These are phyloP conservation scores for Conticribra guillardii DNA, from an alignment of 108 stramenopile species.

Conservation along the genomic window DNA sequence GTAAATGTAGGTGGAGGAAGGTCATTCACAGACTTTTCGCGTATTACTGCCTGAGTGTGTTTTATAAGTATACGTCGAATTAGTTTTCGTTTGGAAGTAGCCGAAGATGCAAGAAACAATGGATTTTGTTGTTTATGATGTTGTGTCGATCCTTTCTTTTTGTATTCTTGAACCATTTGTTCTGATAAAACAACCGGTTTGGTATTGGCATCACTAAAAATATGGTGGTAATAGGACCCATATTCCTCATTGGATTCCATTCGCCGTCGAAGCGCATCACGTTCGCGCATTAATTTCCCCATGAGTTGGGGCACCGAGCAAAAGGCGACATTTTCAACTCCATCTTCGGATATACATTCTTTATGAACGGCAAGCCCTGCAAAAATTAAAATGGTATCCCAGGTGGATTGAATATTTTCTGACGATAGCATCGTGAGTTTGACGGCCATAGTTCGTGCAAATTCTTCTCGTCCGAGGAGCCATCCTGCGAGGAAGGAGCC, in stretches of 20 bases:
- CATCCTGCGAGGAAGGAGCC: constrained; percentile 13
- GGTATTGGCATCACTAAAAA: constrained; percentile 22
- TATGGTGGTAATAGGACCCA: constrained; percentile 17
- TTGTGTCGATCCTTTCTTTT: not conserved
- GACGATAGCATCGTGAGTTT: constrained; percentile 1
- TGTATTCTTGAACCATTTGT: not conserved
- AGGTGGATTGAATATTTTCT: constrained; percentile 3
- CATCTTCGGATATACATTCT: constrained; percentile 15
- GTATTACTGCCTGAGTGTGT: constrained; percentile 20
- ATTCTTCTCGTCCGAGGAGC: constrained; percentile 17
- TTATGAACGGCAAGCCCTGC: not conserved
- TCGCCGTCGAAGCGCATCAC: not conserved
- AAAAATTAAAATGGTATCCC: not conserved
- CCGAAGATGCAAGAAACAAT: constrained; percentile 1
- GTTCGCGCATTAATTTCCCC: constrained; percentile 17
- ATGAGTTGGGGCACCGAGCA: constrained; percentile 25
- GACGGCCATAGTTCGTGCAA: not conserved
- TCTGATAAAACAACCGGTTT: constrained; percentile 1
- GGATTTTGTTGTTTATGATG: not conserved
- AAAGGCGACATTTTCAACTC: constrained; percentile 13
- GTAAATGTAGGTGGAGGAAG: constrained; percentile 40
- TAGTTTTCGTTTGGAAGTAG: constrained; percentile 8
- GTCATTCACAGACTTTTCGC: constrained; percentile 12
- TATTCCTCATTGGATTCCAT: constrained; percentile 19
- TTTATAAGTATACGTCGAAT: constrained; percentile 30